phyloP scores from a whole-genome alignment of 2,329 filamentous ascomycete species.

The Dothideomycetes sp. region DNA sequence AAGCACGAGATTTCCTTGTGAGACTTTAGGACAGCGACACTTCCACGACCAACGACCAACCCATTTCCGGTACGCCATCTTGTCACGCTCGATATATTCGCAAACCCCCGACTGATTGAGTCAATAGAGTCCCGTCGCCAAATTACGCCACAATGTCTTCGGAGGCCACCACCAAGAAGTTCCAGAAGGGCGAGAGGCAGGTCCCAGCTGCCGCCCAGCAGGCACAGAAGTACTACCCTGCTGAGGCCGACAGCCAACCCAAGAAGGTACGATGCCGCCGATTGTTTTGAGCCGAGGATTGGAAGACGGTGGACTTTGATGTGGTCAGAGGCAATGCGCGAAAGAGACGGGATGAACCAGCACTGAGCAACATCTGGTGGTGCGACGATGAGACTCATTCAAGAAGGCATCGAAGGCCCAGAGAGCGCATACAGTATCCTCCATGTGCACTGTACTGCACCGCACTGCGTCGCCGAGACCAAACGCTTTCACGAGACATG shows the following conservation, averaged over 20 bases:
- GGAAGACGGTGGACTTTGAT: background rate
- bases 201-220: constrained; percentile 80
- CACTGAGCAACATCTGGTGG: too few relatives aligned
- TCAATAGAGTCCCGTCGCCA: constrained; percentile 5
- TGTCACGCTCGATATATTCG: background rate
- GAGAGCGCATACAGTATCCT: too few relatives aligned
- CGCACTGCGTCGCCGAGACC: too few relatives aligned
- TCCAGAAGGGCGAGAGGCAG: constrained; percentile 90
- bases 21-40: background rate
- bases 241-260: constrained; percentile 75
- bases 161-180: constrained; percentile 65
- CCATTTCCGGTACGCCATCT: background rate
- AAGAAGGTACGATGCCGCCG: constrained; percentile 71
- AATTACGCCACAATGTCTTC: constrained; percentile 9
- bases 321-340: background rate
- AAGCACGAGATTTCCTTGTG: too few relatives aligned
- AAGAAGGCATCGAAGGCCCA: too few relatives aligned
- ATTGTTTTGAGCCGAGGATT: background rate
- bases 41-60: background rate
- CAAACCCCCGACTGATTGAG: background rate
- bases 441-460: too few relatives aligned
- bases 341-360: background rate
- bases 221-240: constrained; percentile 98
- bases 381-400: too few relatives aligned
- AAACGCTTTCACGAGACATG: too few relatives aligned